These are phyloP conservation scores for Pleurotus eryngii DNA, from an alignment of 768 basidiomycete species.

Conservation along the genomic window DNA sequence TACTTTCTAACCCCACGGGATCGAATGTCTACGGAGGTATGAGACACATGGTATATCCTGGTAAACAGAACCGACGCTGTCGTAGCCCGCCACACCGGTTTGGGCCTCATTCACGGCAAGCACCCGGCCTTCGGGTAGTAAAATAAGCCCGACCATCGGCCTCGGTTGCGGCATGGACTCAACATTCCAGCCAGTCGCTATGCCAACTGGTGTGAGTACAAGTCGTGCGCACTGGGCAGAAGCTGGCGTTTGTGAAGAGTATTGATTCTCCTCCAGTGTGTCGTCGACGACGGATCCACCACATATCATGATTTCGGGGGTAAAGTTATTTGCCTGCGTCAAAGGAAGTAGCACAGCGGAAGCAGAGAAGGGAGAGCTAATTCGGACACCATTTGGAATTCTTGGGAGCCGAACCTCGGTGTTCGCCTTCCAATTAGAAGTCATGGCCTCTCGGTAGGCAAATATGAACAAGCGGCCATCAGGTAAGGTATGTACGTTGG, in stretches of 20 bases:
- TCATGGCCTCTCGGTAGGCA: conserved; percentile 38
- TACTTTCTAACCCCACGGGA: conserved; percentile 29
- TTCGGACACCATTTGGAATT: conserved; percentile 42
- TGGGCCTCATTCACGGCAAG: conserved; percentile 40
- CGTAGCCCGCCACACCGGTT: conserved; percentile 39
- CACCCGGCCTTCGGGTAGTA: conserved; percentile 38
- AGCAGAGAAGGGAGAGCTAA: conserved; percentile 37
- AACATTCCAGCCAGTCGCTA: conserved; percentile 41
- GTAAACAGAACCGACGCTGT: conserved; percentile 19
- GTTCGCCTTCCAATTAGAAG: conserved; percentile 36
- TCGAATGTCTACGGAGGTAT: conserved; percentile 6
- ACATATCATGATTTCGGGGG: conserved; percentile 44
- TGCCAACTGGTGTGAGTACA: conserved; percentile 37
- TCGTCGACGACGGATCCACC: conserved; percentile 38
- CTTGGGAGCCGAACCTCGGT: conserved; percentile 36
- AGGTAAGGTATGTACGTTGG: conserved; percentile 32
- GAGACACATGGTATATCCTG: too few relatives aligned
- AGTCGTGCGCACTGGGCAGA: conserved; percentile 41
- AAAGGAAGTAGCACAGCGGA: conserved; percentile 34
- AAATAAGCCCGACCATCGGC: conserved; percentile 33
- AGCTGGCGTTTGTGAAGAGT: conserved; percentile 36
- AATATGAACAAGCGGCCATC: conserved; percentile 39
- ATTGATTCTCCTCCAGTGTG: conserved; percentile 20
- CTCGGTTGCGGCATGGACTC: conserved; percentile 40
- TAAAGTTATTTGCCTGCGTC: conserved; percentile 33